Evolutionary conservation across 2,329 filamentous ascomycete genomes (phyloP).

Genomic region (Fusarium agapanthi): DNA sequence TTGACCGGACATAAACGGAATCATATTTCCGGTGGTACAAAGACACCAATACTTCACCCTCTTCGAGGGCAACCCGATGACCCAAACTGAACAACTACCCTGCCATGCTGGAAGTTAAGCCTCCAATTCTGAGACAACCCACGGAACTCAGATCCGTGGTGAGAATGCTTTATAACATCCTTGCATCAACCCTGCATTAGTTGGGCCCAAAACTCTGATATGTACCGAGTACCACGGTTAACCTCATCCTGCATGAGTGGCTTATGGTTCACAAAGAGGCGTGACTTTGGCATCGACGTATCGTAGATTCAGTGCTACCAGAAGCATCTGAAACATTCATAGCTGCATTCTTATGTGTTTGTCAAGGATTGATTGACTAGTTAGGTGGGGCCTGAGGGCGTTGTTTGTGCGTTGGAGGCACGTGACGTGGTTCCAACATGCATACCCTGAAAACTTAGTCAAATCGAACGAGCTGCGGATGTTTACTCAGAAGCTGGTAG

Average conservation of each 20-base stretch:
- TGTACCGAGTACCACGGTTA: not conserved
- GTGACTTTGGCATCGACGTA: not conserved
- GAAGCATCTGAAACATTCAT: slow-evolving; percentile 9
- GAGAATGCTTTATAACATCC: slow-evolving; percentile 28
- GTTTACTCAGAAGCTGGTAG: not conserved
- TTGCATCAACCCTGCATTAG: slow-evolving; percentile 26
- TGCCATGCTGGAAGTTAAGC: slow-evolving; percentile 18
- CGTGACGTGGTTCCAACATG: no score
- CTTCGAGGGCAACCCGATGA: not conserved
- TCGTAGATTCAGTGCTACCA: slow-evolving; percentile 16
- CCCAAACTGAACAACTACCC: not conserved
- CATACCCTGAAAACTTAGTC: not conserved
- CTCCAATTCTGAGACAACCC: slow-evolving; percentile 16
- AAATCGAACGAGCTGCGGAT: not conserved
- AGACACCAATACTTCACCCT: not conserved
- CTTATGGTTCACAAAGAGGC: slow-evolving; percentile 1
- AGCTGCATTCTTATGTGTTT: no score
- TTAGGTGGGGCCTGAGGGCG: no score
- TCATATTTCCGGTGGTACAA: not conserved
- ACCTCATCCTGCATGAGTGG: slow-evolving; percentile 1
- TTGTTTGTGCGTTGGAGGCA: no score
- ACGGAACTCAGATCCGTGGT: not conserved
- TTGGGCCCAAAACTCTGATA: not conserved
- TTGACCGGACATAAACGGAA: not conserved
- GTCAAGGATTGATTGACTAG: no score